These are phyloP conservation scores for Pseudoturritis turrita DNA, from an alignment of 345 rosid species.

Conservation along the genomic window DNA sequence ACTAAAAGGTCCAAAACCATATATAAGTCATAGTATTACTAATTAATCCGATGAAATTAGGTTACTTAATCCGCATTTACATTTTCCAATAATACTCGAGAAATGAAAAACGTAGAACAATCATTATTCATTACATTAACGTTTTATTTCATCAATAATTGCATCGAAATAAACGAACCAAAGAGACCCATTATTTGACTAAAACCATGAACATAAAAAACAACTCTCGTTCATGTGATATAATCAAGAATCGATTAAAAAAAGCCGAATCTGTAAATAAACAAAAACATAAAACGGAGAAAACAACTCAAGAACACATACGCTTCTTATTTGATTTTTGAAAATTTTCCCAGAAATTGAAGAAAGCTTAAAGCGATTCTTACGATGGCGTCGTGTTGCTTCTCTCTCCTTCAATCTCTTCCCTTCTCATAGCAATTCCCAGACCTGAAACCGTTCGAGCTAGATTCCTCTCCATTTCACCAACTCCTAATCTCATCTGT, in stretches of 20 bases:
- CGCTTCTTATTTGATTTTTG: background rate
- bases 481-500: conserved; percentile 31
- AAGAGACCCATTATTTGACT: background rate
- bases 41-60: too few species aligned
- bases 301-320: conserved; percentile 2
- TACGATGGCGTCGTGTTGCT: conserved; percentile 2
- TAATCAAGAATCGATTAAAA: conserved; percentile 6
- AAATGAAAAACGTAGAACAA: background rate
- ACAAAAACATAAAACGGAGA: too few species aligned
- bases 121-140: background rate
- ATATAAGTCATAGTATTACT: too few species aligned
- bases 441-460: conserved; percentile 22
- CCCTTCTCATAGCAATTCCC: conserved; percentile 6
- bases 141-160: background rate
- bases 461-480: conserved; percentile 19
- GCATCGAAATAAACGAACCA: background rate
- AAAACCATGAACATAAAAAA: background rate
- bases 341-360: background rate
- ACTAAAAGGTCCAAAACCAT: too few species aligned
- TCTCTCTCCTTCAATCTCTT: background rate
- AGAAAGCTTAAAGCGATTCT: background rate
- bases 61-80: background rate
- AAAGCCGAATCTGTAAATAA: background rate
- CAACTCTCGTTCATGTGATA: background rate
- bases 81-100: background rate